Base-by-base conservation (phyloP, 495 filamentous ascomycete genomes). In the Aspergillus homomorphus region DNA sequence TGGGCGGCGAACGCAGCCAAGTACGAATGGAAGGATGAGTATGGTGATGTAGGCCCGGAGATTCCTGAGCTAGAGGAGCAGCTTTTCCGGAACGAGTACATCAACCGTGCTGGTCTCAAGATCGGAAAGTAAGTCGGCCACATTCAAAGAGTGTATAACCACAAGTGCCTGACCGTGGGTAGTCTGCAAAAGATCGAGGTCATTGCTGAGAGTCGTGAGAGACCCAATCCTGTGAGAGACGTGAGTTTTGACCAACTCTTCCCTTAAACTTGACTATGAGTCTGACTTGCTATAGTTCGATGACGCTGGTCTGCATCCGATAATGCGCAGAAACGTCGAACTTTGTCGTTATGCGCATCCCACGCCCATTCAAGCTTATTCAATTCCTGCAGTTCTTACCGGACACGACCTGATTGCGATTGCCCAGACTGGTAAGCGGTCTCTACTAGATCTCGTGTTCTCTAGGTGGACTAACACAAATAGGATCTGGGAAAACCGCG, bases 401-500 rank as follows among this genome's bases (percentile, higher is more conserved):
- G 85, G 87, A 6, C 78, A 86, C 60, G 94, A 98, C 67, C 68
- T 98, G 45, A 87, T 98, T 56, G 93, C 84, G 2, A 85, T 91
- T 63, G 90, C 94, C 6, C 93, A 97, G 69, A 98, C 94, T 43
- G 94, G 93, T 96, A 74, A 70, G 84, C 77, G 9, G 9, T 30
- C 20, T 24, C 7, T 30, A 5, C 21, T 22, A 19, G 22, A 41
- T 12, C 18, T n/a, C 15, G 18, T 6, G n/a, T 3, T 2, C 38
- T 20, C 18, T 15, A 24, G 41, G n/a, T n/a, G n/a, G n/a, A n/a
- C 53, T 68, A 48, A 68, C 49, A 10, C 33, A 43, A 33, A 8
- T 55, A 98, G 93, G 94, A 21, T 96, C 92, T 42, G 94, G 94
- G 55, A 98, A 98, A 77, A 98, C 94, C 1, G 94, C 87, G 0